phyloP scores from a whole-genome alignment of 108 stramenopile species.

The Nitzschia palea region DNA sequence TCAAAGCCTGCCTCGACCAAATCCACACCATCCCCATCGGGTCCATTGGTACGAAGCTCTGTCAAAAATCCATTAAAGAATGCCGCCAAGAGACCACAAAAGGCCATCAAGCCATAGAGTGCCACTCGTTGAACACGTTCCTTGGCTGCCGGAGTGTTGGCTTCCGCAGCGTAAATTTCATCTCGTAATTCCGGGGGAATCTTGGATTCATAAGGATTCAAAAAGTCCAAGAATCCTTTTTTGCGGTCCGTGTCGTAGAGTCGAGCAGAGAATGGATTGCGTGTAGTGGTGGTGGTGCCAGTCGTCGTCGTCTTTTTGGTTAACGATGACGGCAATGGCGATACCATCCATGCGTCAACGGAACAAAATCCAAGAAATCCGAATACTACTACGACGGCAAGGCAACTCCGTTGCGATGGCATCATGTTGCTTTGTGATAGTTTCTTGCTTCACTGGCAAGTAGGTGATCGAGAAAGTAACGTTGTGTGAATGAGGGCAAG shows the following conservation, averaged over 20 bases:
- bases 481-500: no score
- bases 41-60: conserved; percentile 52
- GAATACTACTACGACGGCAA: no score
- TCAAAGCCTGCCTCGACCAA: conserved; percentile 58
- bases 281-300: neutral
- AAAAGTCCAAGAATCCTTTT: conserved; percentile 17
- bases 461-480: no score
- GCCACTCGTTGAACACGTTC: conserved; percentile 65
- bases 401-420: no score
- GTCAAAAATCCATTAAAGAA: conserved; percentile 78
- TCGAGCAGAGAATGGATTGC: no score
- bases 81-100: conserved; percentile 41
- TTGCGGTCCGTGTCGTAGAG: neutral
- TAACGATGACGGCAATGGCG: neutral
- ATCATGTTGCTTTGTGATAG: neutral
- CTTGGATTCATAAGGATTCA: conserved; percentile 44
- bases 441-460: no score
- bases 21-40: conserved; percentile 23
- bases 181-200: conserved; percentile 63
- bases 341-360: neutral
- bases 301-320: neutral
- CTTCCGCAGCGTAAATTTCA: conserved; percentile 80
- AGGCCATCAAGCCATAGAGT: conserved; percentile 42
- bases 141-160: conserved; percentile 73
- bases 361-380: neutral